These are phyloP conservation scores for Chlorella sp. DNA, from an alignment of 139 green algal species.

Conservation along the genomic window DNA sequence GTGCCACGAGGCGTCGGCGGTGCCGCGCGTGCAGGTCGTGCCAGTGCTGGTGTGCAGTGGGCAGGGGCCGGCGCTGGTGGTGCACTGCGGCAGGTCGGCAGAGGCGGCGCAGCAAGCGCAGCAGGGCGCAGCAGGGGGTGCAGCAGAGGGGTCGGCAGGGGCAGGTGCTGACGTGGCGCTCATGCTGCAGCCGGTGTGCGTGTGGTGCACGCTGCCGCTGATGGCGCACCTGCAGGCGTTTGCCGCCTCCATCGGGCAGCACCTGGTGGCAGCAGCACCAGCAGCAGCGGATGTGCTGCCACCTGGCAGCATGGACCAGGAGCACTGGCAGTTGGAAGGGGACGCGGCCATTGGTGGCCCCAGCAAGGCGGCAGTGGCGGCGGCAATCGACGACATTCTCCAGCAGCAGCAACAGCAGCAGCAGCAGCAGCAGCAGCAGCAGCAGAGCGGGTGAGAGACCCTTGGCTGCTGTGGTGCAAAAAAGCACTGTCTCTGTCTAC, in stretches of 20 bases:
- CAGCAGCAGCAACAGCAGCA: background rate
- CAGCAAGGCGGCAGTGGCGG: background rate
- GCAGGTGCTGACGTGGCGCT: background rate
- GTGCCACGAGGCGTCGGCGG: background rate
- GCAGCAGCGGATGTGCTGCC: background rate
- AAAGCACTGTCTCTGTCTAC: no score
- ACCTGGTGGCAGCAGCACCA: background rate
- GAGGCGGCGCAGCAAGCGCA: background rate
- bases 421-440: slow-evolving; percentile 7
- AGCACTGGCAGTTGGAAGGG: background rate
- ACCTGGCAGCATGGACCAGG: background rate
- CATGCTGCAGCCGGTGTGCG: slow-evolving; percentile 11
- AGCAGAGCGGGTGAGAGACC: background rate
- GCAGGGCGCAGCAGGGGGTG: background rate
- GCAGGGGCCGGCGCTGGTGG: background rate
- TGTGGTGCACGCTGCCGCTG: slow-evolving; percentile 32
- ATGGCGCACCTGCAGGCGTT: slow-evolving; percentile 18
- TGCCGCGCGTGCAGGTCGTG: slow-evolving; percentile 31
- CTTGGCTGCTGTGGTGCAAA: background rate
- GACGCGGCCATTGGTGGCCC: background rate
- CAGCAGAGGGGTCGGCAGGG: background rate
- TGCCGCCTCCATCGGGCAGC: background rate
- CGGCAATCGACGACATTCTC: slow-evolving; percentile 12
- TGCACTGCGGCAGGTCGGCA: background rate
- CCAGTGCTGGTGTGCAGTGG: slow-evolving; percentile 13